Evolutionary conservation across 2,329 filamentous ascomycete species (phyloP), one percentile per base, ranked within the genome.

Genomic region (Fusarium heterosporum): DNA sequence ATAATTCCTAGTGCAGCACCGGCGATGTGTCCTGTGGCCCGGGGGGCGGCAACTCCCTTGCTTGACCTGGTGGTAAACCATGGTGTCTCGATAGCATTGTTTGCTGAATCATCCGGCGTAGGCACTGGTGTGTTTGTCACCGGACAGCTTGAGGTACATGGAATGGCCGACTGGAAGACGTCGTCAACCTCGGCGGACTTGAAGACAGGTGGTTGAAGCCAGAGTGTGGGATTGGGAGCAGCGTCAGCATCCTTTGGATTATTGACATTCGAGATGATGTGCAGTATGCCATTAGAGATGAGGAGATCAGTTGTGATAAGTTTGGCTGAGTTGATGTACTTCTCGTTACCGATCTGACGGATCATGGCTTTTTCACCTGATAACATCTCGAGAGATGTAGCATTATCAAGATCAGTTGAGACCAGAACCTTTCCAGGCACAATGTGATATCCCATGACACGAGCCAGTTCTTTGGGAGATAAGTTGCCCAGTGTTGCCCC

Each of bases 381-480:
- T 2, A 85, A 75, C 1, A 82, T 83, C 2, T 54, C n/a, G 14
- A 78, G 66, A 6, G 56, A 57, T 9, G 72, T 55, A 43, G 70
- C 64, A 59, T 75, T 53, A 78, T 79, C 66, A 17, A 83, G 74
- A 36, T 71, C 60, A 2, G 79, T 77, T 17, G 83, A 85, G 72
- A 88, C 88, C 3, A 83, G 76, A 3, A 89, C 81, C 8, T 79
- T 78, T 51, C 80, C 82, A n/a, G 83, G 81, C 42, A 92, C 77
- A 50, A 91, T 82, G 74, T 93, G 90, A 77, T 92, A 92, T 26
- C 81, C 77, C 32, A 92, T 80, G 49, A 91, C 82, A 28, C 74
- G 75, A 3, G 80, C 74, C 2, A 90, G 79, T 14, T 86, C 75
- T 6, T 81, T 75, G 1, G 76, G 73, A 25, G 80, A 80, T 29